These are phyloP conservation scores for Basidiobolus meristosporus DNA, from an alignment of 371 early-diverging fungal genomes.

Conservation along the genomic window DNA sequence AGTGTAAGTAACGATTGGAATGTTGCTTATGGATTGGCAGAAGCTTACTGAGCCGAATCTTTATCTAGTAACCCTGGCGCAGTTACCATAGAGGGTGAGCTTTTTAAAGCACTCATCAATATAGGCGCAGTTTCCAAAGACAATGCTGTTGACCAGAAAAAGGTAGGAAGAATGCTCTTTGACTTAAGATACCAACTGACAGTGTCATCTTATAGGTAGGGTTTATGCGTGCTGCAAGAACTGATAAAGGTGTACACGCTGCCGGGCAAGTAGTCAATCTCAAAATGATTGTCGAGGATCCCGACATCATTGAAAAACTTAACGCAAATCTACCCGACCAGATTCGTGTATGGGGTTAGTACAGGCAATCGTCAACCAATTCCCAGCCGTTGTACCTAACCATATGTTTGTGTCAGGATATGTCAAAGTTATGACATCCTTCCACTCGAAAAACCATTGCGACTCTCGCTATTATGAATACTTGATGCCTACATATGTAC, in stretches of 20 bases:
- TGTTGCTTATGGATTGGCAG: too few species aligned
- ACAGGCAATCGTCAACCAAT: too few species aligned
- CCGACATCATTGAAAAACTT: conserved; percentile 45
- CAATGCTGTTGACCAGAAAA: conserved; percentile 56
- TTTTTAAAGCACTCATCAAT: conserved; percentile 53
- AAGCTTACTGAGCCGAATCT: neutral
- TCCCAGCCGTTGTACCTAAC: too few species aligned
- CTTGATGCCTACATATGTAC: conserved; percentile 82
- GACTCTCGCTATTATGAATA: conserved; percentile 96
- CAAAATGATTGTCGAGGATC: conserved; percentile 68
- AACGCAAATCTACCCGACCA: conserved; percentile 57
- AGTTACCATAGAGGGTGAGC: conserved; percentile 57
- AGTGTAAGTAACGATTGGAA: conserved; percentile 37
- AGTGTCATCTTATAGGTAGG: too few species aligned
- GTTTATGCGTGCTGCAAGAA: conserved; percentile 81
- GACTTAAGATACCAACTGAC: too few species aligned
- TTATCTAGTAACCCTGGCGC: conserved; percentile 40
- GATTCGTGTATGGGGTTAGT: conserved; percentile 68
- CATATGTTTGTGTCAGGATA: conserved; percentile 34
- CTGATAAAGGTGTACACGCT: conserved; percentile 99
- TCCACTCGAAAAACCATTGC: conserved; percentile 83
- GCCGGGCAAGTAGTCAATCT: conserved; percentile 85
- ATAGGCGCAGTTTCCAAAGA: conserved; percentile 55
- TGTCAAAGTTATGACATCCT: conserved; percentile 49
- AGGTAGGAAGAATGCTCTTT: too few species aligned